Conservation (phyloP, 108 stramenopile genomes). For the Pseudonitzschia pungens region DNA sequence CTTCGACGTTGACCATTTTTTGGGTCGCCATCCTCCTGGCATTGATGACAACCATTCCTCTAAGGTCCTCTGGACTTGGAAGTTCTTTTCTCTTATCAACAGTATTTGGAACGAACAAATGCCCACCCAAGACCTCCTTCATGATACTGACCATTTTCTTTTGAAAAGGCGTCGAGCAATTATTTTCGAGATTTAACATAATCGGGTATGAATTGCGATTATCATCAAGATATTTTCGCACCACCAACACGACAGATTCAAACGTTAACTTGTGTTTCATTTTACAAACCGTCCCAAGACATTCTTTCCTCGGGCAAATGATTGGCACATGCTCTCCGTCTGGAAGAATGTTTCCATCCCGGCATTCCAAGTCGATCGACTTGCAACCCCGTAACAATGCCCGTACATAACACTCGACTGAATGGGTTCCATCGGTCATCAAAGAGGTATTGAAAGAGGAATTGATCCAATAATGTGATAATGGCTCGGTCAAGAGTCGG, state of each 20-base stretch:
- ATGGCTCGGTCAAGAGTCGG: constrained; percentile 51
- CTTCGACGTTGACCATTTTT: background rate
- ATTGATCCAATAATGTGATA: constrained; percentile 92
- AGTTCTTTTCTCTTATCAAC: constrained; percentile 22
- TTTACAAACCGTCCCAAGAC: constrained; percentile 89
- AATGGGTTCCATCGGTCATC: constrained; percentile 88
- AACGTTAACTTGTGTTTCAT: constrained; percentile 85
- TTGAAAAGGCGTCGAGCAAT: constrained; percentile 87
- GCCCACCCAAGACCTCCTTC: constrained; percentile 55
- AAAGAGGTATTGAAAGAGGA: constrained; percentile 96
- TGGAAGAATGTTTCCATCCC: constrained; percentile 67
- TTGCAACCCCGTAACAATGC: constrained; percentile 89
- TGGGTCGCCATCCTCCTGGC: constrained; percentile 50
- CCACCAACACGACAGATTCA: constrained; percentile 63
- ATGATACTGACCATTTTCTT: constrained; percentile 67
- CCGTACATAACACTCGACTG: constrained; percentile 70
- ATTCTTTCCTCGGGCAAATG: constrained; percentile 9
- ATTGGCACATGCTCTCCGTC: background rate
- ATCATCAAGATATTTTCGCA: constrained; percentile 53
- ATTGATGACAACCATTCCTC: constrained; percentile 78
- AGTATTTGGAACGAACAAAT: constrained; percentile 55
- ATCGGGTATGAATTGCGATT: constrained; percentile 79
- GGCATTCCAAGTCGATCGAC: constrained; percentile 96
- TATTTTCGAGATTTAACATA: constrained; percentile 94
- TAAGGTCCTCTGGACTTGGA: constrained; percentile 70